phyloP scores from a whole-genome alignment of 1,139 yeast genomes.

The Nadsonia starkeyi-henricii region DNA sequence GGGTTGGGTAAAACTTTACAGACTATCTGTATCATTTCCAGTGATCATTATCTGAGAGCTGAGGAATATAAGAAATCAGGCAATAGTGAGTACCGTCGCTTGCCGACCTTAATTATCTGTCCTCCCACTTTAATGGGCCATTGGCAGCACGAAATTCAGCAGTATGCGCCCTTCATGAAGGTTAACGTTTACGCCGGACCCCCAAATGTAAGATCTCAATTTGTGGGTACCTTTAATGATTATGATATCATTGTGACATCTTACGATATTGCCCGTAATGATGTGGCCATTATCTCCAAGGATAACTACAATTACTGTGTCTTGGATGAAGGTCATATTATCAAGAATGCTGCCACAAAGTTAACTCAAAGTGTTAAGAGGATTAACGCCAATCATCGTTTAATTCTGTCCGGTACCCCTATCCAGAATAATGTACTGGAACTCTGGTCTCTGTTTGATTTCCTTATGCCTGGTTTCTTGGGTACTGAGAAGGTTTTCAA shows the following conservation, averaged over 20 bases:
- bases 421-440: conserved; percentile 95
- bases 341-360: conserved; percentile 82
- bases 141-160: conserved; percentile 92
- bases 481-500: conserved; percentile 93
- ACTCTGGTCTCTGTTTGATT: conserved; percentile 93
- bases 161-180: conserved; percentile 78
- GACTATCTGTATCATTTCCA: conserved; percentile 90
- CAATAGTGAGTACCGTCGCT: conserved; percentile 53
- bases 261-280: conserved; percentile 92
- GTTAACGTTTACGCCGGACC: conserved; percentile 86
- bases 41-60: conserved; percentile 81
- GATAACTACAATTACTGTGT: conserved; percentile 87
- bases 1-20: conserved; percentile 96
- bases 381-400: conserved; percentile 73
- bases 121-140: conserved; percentile 98
- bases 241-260: conserved; percentile 87
- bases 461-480: conserved; percentile 95
- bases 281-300: conserved; percentile 45
- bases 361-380: conserved; percentile 78
- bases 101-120: conserved; percentile 81
- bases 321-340: conserved; percentile 94
- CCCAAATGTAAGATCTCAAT: conserved; percentile 54
- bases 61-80: conserved; percentile 47
- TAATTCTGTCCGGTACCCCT: conserved; percentile 92
- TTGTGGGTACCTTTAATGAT: conserved; percentile 38